Conservation (phyloP, 441 rosid species). For the Arabidopsis hybrid region DNA sequence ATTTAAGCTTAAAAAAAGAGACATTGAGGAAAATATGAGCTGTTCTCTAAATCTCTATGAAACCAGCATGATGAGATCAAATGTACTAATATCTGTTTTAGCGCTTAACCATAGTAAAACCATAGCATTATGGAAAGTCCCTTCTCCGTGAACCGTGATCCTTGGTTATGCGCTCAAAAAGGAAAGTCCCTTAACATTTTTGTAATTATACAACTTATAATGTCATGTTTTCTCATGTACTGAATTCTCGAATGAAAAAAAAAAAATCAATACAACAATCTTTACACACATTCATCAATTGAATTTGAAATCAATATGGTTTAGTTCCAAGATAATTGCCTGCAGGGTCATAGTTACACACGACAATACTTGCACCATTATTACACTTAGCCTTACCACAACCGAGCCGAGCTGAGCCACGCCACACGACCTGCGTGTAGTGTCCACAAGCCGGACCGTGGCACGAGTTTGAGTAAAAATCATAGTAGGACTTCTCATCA, state of each 20-base stretch:
- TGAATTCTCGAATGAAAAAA: neutral
- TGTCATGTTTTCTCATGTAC: conserved; percentile 1
- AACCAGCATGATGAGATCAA: neutral
- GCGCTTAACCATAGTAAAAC: neutral
- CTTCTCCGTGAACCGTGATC: neutral
- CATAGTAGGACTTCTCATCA: conserved; percentile 52
- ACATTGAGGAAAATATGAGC: neutral
- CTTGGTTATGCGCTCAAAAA: neutral
- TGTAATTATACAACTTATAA: neutral
- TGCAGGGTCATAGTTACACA: conserved; percentile 58
- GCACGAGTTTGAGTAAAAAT: conserved; percentile 55
- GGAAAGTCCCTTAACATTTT: conserved; percentile 3
- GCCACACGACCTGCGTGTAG: conserved; percentile 69
- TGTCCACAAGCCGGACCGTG: conserved; percentile 53
- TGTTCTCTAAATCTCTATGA: neutral
- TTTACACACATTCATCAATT: conserved; percentile 16
- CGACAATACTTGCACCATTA: conserved; percentile 51
- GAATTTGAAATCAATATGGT: conserved; percentile 45
- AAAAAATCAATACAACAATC: conserved; percentile 15
- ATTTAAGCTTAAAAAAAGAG: too few relatives aligned
- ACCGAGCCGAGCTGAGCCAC: conserved; percentile 50
- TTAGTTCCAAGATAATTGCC: conserved; percentile 50
- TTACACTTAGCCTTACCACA: conserved; percentile 62
- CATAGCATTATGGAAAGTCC: neutral
- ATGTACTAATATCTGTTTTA: neutral